Conservation (phyloP, 75 land plant species). For the Azolla pinnata region DNA sequence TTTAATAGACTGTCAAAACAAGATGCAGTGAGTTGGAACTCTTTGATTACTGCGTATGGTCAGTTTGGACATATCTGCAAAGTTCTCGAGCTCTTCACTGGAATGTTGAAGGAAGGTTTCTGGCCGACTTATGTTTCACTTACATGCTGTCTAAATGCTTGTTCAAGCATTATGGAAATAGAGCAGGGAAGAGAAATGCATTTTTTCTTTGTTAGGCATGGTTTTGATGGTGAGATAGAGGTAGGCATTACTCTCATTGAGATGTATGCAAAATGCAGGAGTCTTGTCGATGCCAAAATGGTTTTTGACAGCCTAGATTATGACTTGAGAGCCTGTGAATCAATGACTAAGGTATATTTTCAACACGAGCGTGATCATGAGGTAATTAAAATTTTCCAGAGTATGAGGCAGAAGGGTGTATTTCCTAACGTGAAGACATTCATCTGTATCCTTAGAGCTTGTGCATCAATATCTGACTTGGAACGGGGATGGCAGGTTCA, state of each 20-base stretch:
- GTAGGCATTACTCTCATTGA: slow-evolving; percentile 35
- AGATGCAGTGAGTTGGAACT: slow-evolving; percentile 50
- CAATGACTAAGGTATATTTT: slow-evolving; percentile 25
- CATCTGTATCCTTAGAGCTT: slow-evolving; percentile 25
- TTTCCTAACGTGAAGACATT: slow-evolving; percentile 26
- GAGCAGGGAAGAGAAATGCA: slow-evolving; percentile 44
- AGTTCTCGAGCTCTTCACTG: slow-evolving; percentile 22
- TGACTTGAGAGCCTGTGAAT: neutral
- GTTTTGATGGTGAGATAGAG: slow-evolving; percentile 23
- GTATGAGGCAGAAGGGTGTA: slow-evolving; percentile 23
- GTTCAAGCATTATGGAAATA: slow-evolving; percentile 30
- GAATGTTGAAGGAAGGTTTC: slow-evolving; percentile 22
- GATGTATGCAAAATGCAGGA: slow-evolving; percentile 27
- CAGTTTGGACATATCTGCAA: slow-evolving; percentile 25
- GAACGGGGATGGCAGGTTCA: slow-evolving; percentile 35
- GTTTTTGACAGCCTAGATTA: slow-evolving; percentile 14
- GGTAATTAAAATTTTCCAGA: slow-evolving; percentile 26
- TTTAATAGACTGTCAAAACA: slow-evolving; percentile 27
- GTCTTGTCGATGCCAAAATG: slow-evolving; percentile 11
- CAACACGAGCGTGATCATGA: slow-evolving; percentile 18
- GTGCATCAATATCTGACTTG: slow-evolving; percentile 28
- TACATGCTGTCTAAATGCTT: slow-evolving; percentile 38
- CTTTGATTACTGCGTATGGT: slow-evolving; percentile 41
- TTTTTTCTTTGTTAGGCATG: slow-evolving; percentile 36
- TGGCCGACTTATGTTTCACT: slow-evolving; percentile 41